Base-by-base conservation (phyloP, 2,329 filamentous ascomycete species). In the Corynespora cassiicola region DNA sequence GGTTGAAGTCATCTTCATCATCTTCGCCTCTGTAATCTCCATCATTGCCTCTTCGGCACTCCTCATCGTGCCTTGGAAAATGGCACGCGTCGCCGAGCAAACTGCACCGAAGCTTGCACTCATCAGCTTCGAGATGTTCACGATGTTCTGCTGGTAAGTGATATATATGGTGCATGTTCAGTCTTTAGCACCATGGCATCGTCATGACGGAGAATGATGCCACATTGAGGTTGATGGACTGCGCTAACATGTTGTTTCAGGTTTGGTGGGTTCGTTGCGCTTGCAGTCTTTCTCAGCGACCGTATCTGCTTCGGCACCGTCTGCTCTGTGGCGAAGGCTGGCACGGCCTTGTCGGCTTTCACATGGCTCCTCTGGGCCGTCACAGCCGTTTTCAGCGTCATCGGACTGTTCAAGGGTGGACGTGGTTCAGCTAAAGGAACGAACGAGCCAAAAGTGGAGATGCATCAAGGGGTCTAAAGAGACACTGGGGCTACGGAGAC, bases 121-220 rank as follows among this genome's bases (percentile, higher is more conserved):
- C 11, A 73, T 91, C 12, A 83, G 58, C 1, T 75, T 88, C 20
- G 87, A 95, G 58, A 75, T 74, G 30, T 52, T 94, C 16, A 94
- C 88, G 7, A 85, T 86, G 71, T 76, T 95, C 39, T 95, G 95
- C 75, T 96, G 90, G 90, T n/a, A n/a, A n/a, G n/a, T n/a, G n/a
- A n/a, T n/a, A n/a, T n/a, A n/a, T n/a, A n/a, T n/a, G n/a, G n/a
- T n/a, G n/a, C n/a, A n/a, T n/a, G n/a, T n/a, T n/a, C n/a, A n/a
- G n/a, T n/a, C n/a, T n/a, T n/a, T n/a, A n/a, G n/a, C n/a, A n/a
- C n/a, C n/a, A n/a, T n/a, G n/a, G n/a, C n/a, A n/a, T n/a, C n/a
- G n/a, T n/a, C n/a, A n/a, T n/a, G n/a, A n/a, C n/a, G n/a, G n/a
- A n/a, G n/a, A n/a, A n/a, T n/a, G n/a, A n/a, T n/a, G n/a, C n/a